phyloP scores from a whole-genome alignment of 805 yeast genomes.

The Kuraishia capsulata region DNA sequence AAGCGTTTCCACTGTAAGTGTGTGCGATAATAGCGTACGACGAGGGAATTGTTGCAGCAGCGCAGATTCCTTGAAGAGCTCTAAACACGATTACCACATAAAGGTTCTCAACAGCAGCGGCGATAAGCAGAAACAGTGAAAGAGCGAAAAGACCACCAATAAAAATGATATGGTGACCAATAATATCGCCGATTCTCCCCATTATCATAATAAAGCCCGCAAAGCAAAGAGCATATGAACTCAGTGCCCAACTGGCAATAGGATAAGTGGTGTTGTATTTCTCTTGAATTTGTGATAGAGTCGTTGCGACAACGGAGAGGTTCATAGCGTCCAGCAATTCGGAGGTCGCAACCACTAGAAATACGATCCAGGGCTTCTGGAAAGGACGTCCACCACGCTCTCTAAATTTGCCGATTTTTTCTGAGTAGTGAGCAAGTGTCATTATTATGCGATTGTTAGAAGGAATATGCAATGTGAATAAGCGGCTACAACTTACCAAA shows the following conservation, averaged over 20 bases:
- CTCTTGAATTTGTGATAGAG: conserved; percentile 2
- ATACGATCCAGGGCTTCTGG: no score
- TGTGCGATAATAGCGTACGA: conserved; percentile 22
- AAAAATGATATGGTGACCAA: conserved; percentile 21
- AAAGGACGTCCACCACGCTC: no score
- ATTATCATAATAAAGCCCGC: conserved; percentile 26
- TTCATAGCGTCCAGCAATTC: conserved; percentile 4
- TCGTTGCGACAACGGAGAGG: conserved; percentile 6
- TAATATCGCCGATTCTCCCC: conserved; percentile 25
- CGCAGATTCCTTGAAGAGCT: conserved; percentile 28
- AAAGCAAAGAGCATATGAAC: conserved; percentile 25
- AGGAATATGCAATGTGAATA: neutral
- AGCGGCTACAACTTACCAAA: no score
- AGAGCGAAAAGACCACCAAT: conserved; percentile 14
- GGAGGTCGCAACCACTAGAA: neutral
- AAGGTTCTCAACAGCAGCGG: conserved; percentile 6
- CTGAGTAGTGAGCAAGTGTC: neutral
- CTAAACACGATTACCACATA: conserved; percentile 25
- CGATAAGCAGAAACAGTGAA: conserved; percentile 7
- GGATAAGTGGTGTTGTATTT: conserved; percentile 1
- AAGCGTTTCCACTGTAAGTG: conserved; percentile 16
- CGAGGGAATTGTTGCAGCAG: conserved; percentile 24
- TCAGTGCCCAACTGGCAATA: conserved; percentile 20
- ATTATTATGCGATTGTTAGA: neutral
- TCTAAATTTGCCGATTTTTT: no score